Evolutionary conservation across 176 grass and related monocot genomes (phyloP).

Genomic region (Rhynchospora breviuscula): DNA sequence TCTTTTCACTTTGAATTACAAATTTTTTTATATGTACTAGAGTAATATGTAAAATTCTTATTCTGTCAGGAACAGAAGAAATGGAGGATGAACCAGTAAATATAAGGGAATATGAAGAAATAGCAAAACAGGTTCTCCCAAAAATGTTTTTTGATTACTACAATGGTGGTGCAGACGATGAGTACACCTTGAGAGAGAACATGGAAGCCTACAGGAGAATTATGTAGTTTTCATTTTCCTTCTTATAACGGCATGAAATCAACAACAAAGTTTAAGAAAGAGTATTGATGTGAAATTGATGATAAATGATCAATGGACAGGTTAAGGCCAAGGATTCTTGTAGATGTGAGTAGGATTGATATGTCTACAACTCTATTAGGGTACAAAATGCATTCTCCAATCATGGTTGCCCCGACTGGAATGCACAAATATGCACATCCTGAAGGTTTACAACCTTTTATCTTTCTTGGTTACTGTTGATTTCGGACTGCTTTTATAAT

Average conservation of each 20-base stretch:
- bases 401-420: constrained; percentile 68
- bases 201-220: constrained; percentile 78
- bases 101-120: constrained; percentile 58
- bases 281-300: background rate
- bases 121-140: constrained; percentile 60
- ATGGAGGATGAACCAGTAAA: constrained; percentile 77
- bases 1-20: constrained; percentile 7
- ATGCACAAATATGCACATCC: constrained; percentile 58
- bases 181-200: constrained; percentile 73
- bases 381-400: constrained; percentile 56
- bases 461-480: background rate
- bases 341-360: constrained; percentile 80
- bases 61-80: constrained; percentile 19
- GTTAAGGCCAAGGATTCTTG: constrained; percentile 74
- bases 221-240: constrained; percentile 25
- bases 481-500: background rate
- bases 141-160: constrained; percentile 88
- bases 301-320: constrained; percentile 32
- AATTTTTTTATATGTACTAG: background rate
- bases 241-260: background rate
- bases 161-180: constrained; percentile 73
- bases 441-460: constrained; percentile 40
- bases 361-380: constrained; percentile 72
- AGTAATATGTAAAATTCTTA: background rate
- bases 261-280: background rate